A percentile compares a stretch with the other conserved stretches of the same genome.
These are phyloP conservation scores for Neocatenulostroma microsporum DNA, from an alignment of 2,329 filamentous ascomycete genomes.

Conservation along the genomic window DNA sequence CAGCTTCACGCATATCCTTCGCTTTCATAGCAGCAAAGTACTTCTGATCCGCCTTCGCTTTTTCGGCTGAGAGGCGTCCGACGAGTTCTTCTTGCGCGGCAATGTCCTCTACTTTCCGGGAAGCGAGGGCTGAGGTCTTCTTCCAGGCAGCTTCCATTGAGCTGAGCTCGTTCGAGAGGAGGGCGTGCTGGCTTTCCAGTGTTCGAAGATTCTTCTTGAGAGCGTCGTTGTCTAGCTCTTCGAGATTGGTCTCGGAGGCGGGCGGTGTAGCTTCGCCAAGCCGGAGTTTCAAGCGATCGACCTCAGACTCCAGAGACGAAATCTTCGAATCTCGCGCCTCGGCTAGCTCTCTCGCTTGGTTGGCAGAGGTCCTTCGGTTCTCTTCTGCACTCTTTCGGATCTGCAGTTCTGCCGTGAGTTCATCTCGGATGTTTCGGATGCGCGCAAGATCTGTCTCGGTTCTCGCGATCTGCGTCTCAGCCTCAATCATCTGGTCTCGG, in stretches of 20 bases:
- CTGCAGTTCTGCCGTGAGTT: constrained; percentile 71
- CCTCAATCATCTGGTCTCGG: constrained; percentile 62
- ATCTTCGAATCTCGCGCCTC: constrained; percentile 75
- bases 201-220: constrained; percentile 65
- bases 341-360: constrained; percentile 72
- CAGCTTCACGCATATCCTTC: constrained; percentile 74
- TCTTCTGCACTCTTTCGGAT: constrained; percentile 74
- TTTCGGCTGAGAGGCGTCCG: constrained; percentile 68
- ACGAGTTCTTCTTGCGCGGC: constrained; percentile 69
- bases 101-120: constrained; percentile 78
- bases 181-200: constrained; percentile 69
- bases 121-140: constrained; percentile 74
- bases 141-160: constrained; percentile 88
- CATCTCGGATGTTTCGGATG: constrained; percentile 76
- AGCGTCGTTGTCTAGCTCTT: constrained; percentile 59
- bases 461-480: constrained; percentile 71
- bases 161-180: constrained; percentile 79
- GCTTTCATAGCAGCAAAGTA: constrained; percentile 95
- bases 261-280: constrained; percentile 38
- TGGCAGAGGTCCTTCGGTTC: constrained; percentile 59
- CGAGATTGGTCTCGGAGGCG: constrained; percentile 36
- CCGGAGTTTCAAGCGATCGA: constrained; percentile 59
- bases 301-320: constrained; percentile 69
- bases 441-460: constrained; percentile 79
- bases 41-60: constrained; percentile 94